Percentiles rank a stretch among this genome's conserved stretches.
These are phyloP conservation scores for Xylaria acuta DNA, from an alignment of 495 filamentous ascomycete species.

Conservation along the genomic window DNA sequence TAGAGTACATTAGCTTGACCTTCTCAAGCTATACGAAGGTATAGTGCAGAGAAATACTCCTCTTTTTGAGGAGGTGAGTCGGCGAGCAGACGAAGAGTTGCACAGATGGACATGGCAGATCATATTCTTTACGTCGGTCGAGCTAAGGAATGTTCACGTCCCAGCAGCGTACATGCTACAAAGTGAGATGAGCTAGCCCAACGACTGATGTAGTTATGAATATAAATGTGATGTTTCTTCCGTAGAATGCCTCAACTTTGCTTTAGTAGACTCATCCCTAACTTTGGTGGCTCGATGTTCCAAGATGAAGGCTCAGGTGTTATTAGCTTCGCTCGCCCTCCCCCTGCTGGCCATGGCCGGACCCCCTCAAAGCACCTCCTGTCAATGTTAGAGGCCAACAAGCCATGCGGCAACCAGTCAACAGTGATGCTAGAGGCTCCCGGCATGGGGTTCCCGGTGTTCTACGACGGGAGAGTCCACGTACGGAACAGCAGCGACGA, in stretches of 20 bases:
- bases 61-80: neutral
- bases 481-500: neutral
- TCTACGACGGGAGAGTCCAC: neutral
- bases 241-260: neutral
- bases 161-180: neutral
- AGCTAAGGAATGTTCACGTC: neutral
- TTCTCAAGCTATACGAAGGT: neutral
- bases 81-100: neutral
- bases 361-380: neutral
- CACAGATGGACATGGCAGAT: neutral
- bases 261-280: neutral
- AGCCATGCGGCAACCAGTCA: neutral
- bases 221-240: neutral
- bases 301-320: neutral
- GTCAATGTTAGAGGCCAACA: conserved; percentile 7
- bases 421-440: conserved; percentile 2
- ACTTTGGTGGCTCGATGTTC: neutral
- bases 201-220: neutral
- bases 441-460: neutral
- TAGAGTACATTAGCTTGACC: neutral
- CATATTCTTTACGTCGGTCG: neutral
- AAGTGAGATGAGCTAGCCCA: neutral
- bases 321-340: neutral
- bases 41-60: neutral
- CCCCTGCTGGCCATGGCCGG: neutral